Base-by-base conservation (phyloP, 495 filamentous ascomycete species). In the Tuber umbilicatum region DNA sequence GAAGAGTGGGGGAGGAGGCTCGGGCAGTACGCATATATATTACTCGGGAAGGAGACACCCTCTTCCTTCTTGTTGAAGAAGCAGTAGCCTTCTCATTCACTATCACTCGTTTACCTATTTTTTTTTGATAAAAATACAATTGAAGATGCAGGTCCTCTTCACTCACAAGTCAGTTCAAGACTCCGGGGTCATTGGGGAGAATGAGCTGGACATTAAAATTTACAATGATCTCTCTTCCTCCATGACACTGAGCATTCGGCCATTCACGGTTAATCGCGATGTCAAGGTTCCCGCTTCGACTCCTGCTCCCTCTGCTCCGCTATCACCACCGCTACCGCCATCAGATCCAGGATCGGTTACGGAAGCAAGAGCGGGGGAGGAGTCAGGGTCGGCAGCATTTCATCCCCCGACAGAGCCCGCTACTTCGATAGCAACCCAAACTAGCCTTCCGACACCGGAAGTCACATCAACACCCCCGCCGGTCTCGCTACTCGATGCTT, bases 71-170 rank as follows among this genome's bases (percentile, higher is more conserved):
- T 27, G n/a, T n/a, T 60, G n/a, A 16, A 31, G 10, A 0, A 27
- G 50, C 31, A n/a, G 31, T 27, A 60, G 7, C n/a, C n/a, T 60
- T 60, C 50, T 60, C 50, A 27, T 60, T 60, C 50, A 60, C n/a
- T 27, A 60, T 60, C n/a, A 60, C 50, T 60, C 50, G 3, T 60
- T 60, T 31, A 14, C n/a, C 4, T 50, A n/a, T 55, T 55, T 55
- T n/a, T 55, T 21, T 55, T 55, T 55, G 47, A 55, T 55, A 55
- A 55, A 55, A 55, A n/a, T 55, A 27, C 47, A 27, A n/a, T 55
- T n/a, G 23, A 16, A 60, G 50, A 60, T 60, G 50, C 50, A 60
- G 50, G 50, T 60, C 50, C 50, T 60, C 50, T 60, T 60, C n/a
- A 60, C 50, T 27, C 50, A 27, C 50, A 27, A 60, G 50, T 27